A percentile compares a stretch with the other conserved stretches of the same genome.
Evolutionary conservation across 306 rosid genomes (phyloP).

Genomic region (Vigna trinervia): DNA sequence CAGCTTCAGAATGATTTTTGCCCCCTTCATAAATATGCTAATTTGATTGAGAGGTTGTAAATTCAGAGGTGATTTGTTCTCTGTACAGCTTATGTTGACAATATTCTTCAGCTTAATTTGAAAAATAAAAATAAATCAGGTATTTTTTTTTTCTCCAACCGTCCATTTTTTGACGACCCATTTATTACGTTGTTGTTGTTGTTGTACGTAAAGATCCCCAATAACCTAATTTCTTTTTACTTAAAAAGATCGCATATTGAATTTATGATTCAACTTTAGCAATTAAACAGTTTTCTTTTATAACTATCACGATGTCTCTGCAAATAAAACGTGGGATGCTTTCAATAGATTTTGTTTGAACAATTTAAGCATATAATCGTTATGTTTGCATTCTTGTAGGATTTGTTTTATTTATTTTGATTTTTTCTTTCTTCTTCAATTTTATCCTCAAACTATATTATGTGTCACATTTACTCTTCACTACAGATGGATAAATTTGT

Average conservation of each 20-base stretch:
- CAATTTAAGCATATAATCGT: too few species aligned
- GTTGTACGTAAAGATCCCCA: too few species aligned
- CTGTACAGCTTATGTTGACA: slow-evolving; percentile 58
- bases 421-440: too few species aligned
- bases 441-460: too few species aligned
- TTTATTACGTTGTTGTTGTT: background rate
- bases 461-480: too few species aligned
- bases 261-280: background rate
- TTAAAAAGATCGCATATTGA: background rate
- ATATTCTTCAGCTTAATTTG: slow-evolving; percentile 46
- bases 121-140: background rate
- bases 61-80: slow-evolving; percentile 56
- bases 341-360: too few species aligned
- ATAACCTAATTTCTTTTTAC: background rate
- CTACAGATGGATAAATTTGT: too few species aligned
- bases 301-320: too few species aligned
- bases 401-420: too few species aligned
- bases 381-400: too few species aligned
- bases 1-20: slow-evolving; percentile 51
- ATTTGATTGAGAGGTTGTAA: slow-evolving; percentile 56
- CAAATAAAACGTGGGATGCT: too few species aligned
- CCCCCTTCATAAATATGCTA: slow-evolving; percentile 51
- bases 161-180: background rate
- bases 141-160: background rate
- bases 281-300: background rate